A percentile compares a stretch with the other conserved stretches of the same genome.
phyloP scores from a whole-genome alignment of 805 yeast genomes.

The Tetrapisispora arboricola region DNA sequence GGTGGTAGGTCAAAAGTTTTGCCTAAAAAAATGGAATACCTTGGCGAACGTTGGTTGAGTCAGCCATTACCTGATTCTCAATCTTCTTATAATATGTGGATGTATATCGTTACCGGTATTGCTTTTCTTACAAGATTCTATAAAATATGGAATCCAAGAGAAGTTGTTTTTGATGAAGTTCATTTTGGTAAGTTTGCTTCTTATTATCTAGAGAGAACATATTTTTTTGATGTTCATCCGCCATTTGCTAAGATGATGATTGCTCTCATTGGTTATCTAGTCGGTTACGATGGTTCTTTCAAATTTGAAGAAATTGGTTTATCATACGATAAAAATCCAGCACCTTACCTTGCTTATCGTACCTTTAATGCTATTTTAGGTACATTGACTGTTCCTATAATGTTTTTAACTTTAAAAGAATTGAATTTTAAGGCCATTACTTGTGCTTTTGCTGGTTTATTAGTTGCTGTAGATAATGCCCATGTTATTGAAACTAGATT shows the following conservation, averaged over 20 bases:
- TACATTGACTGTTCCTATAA: constrained; percentile 67
- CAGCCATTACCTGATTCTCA: constrained; percentile 22
- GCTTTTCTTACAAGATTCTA: constrained; percentile 62
- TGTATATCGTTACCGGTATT: constrained; percentile 49
- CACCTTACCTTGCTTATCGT: constrained; percentile 80
- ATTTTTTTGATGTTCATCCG: constrained; percentile 94
- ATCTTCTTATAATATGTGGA: constrained; percentile 37
- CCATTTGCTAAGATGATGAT: constrained; percentile 92
- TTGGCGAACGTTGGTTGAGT: constrained; percentile 23
- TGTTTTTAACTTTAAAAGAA: constrained; percentile 79
- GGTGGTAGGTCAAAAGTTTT: constrained; percentile 1
- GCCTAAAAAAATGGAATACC: constrained; percentile 3
- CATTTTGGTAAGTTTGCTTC: constrained; percentile 83
- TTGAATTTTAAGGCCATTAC: constrained; percentile 71
- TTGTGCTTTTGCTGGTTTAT: constrained; percentile 60
- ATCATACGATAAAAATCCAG: constrained; percentile 63
- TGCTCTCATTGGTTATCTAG: constrained; percentile 80
- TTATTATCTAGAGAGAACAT: constrained; percentile 78
- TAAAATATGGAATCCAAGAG: constrained; percentile 51
- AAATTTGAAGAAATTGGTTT: constrained; percentile 88
- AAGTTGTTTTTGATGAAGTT: constrained; percentile 80
- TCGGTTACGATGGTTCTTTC: constrained; percentile 86
- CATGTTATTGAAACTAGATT: constrained; percentile 85
- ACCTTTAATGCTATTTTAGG: constrained; percentile 74
- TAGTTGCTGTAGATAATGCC: constrained; percentile 82